These are phyloP conservation scores for Cutaneotrichosporon daszewskae DNA, from an alignment of 1,284 basidiomycete genomes.

Conservation along the genomic window DNA sequence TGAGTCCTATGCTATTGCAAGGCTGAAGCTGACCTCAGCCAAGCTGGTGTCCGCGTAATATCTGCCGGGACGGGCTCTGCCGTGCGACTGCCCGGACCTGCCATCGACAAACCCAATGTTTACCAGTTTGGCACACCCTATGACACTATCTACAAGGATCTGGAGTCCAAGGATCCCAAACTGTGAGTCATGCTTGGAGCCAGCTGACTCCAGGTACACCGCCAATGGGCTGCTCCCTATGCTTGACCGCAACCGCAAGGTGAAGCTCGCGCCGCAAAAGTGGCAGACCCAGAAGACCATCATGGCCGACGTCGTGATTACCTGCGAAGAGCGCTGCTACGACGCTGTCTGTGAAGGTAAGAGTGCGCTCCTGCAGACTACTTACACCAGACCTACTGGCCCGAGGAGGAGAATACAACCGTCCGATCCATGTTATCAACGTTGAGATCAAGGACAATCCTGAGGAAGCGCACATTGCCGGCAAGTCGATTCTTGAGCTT, in stretches of 20 bases:
- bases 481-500: conserved; percentile 91
- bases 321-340: conserved; percentile 98
- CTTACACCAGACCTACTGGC: conserved; percentile 66
- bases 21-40: conserved; percentile 37
- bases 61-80: conserved; percentile 96
- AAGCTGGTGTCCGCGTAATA: conserved; percentile 84
- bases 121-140: conserved; percentile 99
- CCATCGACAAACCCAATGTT: conserved; percentile 96
- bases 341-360: conserved; percentile 96
- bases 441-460: conserved; percentile 99
- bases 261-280: conserved; percentile 89
- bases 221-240: conserved; percentile 95
- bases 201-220: conserved; percentile 62
- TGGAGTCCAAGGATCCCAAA: conserved; percentile 76
- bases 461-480: conserved; percentile 93
- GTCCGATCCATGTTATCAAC: conserved; percentile 93
- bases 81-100: conserved; percentile 89
- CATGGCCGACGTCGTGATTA: conserved; percentile 91
- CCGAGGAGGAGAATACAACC: conserved; percentile 86
- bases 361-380: conserved; percentile 28
- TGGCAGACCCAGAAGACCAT: conserved; percentile 84
- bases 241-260: conserved; percentile 89
- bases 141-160: conserved; percentile 88
- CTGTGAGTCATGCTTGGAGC: conserved; percentile 56
- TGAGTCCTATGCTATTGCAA: conserved; percentile 50